Conservation (phyloP, 306 rosid genomes). For the Rosa rugosa region DNA sequence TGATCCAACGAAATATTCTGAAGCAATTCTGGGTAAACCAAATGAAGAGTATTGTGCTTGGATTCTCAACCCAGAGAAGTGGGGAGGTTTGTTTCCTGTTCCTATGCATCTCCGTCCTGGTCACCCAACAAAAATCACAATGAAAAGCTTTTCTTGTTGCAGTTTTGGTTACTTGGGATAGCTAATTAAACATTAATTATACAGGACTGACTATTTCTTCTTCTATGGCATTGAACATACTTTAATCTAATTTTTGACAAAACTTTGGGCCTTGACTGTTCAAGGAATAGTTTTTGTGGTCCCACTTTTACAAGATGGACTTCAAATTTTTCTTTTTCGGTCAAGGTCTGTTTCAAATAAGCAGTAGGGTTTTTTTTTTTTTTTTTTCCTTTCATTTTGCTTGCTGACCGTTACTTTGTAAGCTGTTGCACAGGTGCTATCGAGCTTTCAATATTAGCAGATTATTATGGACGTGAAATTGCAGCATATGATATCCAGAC, state of each 20-base stretch:
- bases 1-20: conserved; percentile 72
- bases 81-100: conserved; percentile 87
- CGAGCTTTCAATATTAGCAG: conserved; percentile 89
- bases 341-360: not conserved
- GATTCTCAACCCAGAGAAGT: conserved; percentile 89
- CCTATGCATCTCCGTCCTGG: not conserved
- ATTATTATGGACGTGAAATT: conserved; percentile 83
- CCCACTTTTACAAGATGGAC: not conserved
- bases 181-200: not conserved
- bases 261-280: not conserved
- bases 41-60: conserved; percentile 83
- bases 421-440: conserved; percentile 70
- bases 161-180: not conserved
- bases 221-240: not conserved
- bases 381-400: not conserved
- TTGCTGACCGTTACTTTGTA: conserved; percentile 26
- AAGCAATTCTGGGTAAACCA: conserved; percentile 91
- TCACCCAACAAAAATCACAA: not conserved
- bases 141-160: not conserved
- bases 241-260: not conserved
- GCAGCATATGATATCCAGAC: conserved; percentile 96
- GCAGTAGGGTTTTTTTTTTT: not conserved
- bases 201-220: not conserved
- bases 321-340: not conserved
- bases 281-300: not conserved